Conservation (phyloP, 2,329 filamentous ascomycete species). For the Plenodomus biglobosus region DNA sequence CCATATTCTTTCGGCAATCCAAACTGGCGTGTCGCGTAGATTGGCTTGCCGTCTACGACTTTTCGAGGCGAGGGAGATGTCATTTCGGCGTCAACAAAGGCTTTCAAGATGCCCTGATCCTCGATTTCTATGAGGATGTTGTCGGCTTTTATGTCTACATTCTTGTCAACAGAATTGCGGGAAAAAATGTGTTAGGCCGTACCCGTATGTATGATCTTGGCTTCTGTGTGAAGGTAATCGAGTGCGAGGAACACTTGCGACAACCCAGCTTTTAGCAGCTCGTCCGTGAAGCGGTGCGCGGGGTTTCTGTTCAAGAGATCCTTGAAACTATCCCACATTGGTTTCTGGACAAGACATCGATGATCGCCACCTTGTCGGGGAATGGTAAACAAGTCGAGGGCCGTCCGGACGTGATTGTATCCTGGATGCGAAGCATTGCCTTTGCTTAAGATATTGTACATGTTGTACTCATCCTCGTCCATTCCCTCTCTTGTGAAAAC, state of each 20-base stretch:
- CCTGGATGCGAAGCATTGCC: constrained; percentile 30
- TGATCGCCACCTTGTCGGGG: constrained; percentile 34
- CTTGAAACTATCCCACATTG: constrained; percentile 47
- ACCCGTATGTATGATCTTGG: constrained; percentile 51
- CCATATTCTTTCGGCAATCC: constrained; percentile 37
- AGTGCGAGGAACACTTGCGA: constrained; percentile 46
- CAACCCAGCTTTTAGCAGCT: constrained; percentile 45
- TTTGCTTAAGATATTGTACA: constrained; percentile 11
- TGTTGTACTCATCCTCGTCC: constrained; percentile 8
- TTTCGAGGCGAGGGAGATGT: constrained; percentile 45
- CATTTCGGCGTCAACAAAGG: constrained; percentile 41
- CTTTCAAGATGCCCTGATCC: constrained; percentile 40
- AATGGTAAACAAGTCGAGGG: constrained; percentile 38
- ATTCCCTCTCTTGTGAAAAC: constrained; percentile 7
- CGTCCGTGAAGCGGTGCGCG: constrained; percentile 41
- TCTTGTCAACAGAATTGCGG: constrained; percentile 1
- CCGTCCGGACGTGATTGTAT: constrained; percentile 31
- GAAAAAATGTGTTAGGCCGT: constrained; percentile 3
- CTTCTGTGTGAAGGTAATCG: constrained; percentile 48
- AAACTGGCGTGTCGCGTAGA: constrained; percentile 45
- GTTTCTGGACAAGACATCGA: constrained; percentile 43
- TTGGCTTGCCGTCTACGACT: constrained; percentile 27
- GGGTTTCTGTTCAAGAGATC: constrained; percentile 46
- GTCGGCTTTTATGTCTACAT: constrained; percentile 48
- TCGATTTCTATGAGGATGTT: constrained; percentile 46